Percentiles rank a stretch among this genome's conserved stretches.
These are phyloP conservation scores for Kurtzmaniella quercitrusa DNA, from an alignment of 1,139 yeast species.

Conservation along the genomic window DNA sequence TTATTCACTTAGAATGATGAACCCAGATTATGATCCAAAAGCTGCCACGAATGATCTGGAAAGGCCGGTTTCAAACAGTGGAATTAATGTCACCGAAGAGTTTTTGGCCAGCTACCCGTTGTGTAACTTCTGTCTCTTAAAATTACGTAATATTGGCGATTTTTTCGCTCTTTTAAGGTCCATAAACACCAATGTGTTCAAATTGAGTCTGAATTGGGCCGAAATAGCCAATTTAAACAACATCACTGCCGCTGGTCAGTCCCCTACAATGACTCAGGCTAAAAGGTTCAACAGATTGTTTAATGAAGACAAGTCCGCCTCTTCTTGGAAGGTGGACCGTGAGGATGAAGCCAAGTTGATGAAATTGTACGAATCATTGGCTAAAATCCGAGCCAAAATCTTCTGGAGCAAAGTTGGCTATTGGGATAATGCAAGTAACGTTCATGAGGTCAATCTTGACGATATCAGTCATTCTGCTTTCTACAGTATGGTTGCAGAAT, in stretches of 20 bases:
- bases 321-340: slow-evolving; percentile 1
- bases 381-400: slow-evolving; percentile 41
- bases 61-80: slow-evolving; percentile 7
- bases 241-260: neutral
- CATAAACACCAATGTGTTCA: slow-evolving; percentile 48
- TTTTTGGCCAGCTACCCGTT: slow-evolving; percentile 56
- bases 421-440: slow-evolving; percentile 44
- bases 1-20: slow-evolving; percentile 54
- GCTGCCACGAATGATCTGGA: slow-evolving; percentile 8
- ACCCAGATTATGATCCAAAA: slow-evolving; percentile 15
- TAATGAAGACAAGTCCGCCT: neutral
- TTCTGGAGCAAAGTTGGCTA: slow-evolving; percentile 85
- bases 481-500: slow-evolving; percentile 3
- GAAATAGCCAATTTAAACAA: neutral
- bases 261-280: slow-evolving; percentile 4
- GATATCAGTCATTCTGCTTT: slow-evolving; percentile 23
- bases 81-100: slow-evolving; percentile 15
- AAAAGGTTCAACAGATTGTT: slow-evolving; percentile 6
- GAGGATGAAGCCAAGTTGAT: slow-evolving; percentile 7
- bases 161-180: slow-evolving; percentile 70
- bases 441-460: slow-evolving; percentile 26
- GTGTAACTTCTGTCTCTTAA: slow-evolving; percentile 77
- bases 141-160: slow-evolving; percentile 77
- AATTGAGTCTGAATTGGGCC: slow-evolving; percentile 17
- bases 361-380: slow-evolving; percentile 10